Conservation (phyloP, 2,329 filamentous ascomycete genomes). For the Sphaerulina musiva region DNA sequence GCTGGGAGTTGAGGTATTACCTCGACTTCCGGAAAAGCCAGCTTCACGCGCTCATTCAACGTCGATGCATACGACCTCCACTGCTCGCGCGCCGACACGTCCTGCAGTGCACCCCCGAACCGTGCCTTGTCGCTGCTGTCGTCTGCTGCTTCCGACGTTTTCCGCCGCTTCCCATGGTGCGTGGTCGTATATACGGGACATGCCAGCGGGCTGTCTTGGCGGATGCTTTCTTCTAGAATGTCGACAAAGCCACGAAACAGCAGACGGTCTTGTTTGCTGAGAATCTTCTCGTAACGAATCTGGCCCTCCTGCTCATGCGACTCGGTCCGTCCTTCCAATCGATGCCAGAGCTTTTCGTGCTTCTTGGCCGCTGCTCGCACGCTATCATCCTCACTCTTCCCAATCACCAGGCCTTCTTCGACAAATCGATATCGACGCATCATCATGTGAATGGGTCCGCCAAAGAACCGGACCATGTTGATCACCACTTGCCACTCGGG, state of each 20-base stretch:
- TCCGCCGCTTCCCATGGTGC: not conserved
- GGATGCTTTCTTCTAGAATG: conserved; percentile 1
- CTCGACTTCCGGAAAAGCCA: conserved; percentile 13
- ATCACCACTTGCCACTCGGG: conserved; percentile 9
- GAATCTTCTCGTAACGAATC: conserved; percentile 7
- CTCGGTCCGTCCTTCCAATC: conserved; percentile 22
- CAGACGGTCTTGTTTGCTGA: conserved; percentile 2
- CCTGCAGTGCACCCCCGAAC: conserved; percentile 1
- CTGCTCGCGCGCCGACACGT: not conserved
- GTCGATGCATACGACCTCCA: conserved; percentile 4
- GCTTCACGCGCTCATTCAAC: conserved; percentile 1
- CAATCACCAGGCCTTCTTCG: conserved; percentile 32
- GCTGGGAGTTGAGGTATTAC: not conserved
- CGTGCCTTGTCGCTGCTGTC: not conserved
- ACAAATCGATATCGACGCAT: conserved; percentile 34
- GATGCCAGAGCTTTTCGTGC: conserved; percentile 34
- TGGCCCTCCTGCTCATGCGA: not conserved
- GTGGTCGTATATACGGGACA: not conserved
- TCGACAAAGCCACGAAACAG: conserved; percentile 9
- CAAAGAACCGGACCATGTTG: conserved; percentile 31
- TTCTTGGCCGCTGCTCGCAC: conserved; percentile 24
- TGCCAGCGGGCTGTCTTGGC: not conserved
- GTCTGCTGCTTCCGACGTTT: not conserved
- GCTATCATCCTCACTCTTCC: conserved; percentile 24
- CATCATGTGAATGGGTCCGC: conserved; percentile 33